Conservation (phyloP, 495 filamentous ascomycete species). For the Hyaloscypha hepaticicola region DNA sequence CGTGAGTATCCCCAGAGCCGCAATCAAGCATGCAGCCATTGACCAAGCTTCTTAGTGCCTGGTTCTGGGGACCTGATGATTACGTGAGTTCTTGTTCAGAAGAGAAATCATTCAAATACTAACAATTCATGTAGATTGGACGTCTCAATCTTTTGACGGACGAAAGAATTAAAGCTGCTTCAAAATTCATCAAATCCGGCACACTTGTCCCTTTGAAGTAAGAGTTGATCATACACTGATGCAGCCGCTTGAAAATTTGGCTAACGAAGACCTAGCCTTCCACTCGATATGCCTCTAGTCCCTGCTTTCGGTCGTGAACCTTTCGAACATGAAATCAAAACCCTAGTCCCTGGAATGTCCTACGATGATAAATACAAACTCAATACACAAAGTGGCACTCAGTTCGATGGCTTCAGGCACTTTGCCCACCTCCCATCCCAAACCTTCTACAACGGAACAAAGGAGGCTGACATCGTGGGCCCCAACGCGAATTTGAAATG, state of each 20-base stretch:
- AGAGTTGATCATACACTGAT: background rate
- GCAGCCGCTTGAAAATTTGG: background rate
- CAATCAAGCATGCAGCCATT: background rate
- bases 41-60: background rate
- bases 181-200: constrained; percentile 8
- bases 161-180: constrained; percentile 8
- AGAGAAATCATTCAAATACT: background rate
- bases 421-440: constrained; percentile 43
- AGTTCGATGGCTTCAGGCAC: constrained; percentile 71
- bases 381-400: constrained; percentile 67
- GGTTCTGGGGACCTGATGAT: constrained; percentile 19
- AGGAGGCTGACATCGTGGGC: constrained; percentile 51
- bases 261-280: constrained; percentile 42
- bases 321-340: constrained; percentile 46
- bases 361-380: constrained; percentile 66
- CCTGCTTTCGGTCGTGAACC: constrained; percentile 38
- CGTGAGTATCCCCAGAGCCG: background rate
- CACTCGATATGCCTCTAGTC: constrained; percentile 50
- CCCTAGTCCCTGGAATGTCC: constrained; percentile 45
- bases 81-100: constrained; percentile 1
- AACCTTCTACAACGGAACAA: constrained; percentile 49
- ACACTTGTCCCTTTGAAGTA: constrained; percentile 12
- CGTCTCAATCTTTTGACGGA: constrained; percentile 10
- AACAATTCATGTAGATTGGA: background rate
- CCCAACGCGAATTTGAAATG: constrained; percentile 48